Conservation (phyloP, 169 alveolate species). For the Toxoplasma gondii region DNA sequence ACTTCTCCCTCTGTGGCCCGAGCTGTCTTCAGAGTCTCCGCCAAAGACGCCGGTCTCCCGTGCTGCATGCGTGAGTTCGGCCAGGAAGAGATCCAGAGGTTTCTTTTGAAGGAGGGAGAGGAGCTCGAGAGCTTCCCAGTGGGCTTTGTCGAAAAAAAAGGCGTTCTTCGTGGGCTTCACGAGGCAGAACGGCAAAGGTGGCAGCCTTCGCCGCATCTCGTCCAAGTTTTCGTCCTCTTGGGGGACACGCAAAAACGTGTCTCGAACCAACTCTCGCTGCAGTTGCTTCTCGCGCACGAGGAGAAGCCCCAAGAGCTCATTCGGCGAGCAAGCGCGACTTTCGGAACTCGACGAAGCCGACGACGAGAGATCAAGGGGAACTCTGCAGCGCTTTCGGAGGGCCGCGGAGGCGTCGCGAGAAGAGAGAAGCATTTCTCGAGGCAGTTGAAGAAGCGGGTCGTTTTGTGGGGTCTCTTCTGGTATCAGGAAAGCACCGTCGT, state of each 20-base stretch:
- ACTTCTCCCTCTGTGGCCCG: background rate
- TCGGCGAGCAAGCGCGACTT: background rate
- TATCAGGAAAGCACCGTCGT: background rate
- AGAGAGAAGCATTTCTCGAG: background rate
- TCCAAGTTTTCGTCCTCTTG: background rate
- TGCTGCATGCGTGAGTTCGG: background rate
- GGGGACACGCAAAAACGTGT: background rate
- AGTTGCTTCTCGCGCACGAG: constrained; percentile 1
- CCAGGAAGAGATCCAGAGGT: background rate
- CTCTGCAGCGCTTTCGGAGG: background rate
- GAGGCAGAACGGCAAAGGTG: constrained; percentile 3
- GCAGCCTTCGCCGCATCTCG: background rate
- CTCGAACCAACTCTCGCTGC: background rate
- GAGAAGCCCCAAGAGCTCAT: background rate
- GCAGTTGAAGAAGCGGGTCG: background rate
- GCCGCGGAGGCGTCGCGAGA: background rate
- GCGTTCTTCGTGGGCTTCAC: background rate
- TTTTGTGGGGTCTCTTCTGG: background rate
- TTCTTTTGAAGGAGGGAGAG: background rate
- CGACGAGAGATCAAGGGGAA: background rate
- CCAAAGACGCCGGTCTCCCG: background rate
- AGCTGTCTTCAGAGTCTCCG: background rate
- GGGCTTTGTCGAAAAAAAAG: background rate
- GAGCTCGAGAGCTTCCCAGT: constrained; percentile 26
- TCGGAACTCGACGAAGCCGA: background rate